Base-by-base conservation (phyloP, 129 eudicot genomes). In the Flaveria linearis region DNA sequence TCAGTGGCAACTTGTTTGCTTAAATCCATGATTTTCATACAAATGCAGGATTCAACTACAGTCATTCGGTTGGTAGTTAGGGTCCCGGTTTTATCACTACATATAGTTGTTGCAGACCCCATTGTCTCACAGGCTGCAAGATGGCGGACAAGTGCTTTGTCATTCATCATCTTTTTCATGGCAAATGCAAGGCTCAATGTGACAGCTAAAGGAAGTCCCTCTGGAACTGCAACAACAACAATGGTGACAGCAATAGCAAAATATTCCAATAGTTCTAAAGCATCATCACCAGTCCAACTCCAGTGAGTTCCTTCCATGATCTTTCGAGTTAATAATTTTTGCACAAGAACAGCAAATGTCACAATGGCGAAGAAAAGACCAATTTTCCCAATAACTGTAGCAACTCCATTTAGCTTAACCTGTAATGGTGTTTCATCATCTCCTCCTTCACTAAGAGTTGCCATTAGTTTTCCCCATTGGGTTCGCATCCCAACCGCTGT, bases 401-500 rank as follows among this genome's bases (percentile, higher is more conserved):
- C 98, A 61, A 94, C 98, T 18, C 98, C 98, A 20, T 94, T 94
- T 39, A 94, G 80, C 66, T 94, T 94, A 50, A 94, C 97, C 71
- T 94, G 98, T 56, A 94, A 72, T 0, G 97, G 98, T n/a, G 98
- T 94, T 78, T 94, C 98, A 60, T 94, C 97, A 55, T 91, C 96
- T 22, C 98, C 98, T 1, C 97, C 97, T 89, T 94, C 98, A 39
- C 96, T 94, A 7, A 94, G 85, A 30, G 98, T 94, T 63, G 97
- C 98, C 97, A 94, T 87, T 39, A 95, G 68, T 78, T 95, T 95
- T 2, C 99, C 99, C 99, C 99, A 95, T 77, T 89, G 99, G 3
- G 99, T 95, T 69, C 97, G 83, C 99, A 95, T 91, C 18, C 99
- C 99, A n/a, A 95, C 97, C 15, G 99, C 89, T 1, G 97, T 91